Conservation (phyloP, 164 flowering plant genomes). For the Vitis rupestris region DNA sequence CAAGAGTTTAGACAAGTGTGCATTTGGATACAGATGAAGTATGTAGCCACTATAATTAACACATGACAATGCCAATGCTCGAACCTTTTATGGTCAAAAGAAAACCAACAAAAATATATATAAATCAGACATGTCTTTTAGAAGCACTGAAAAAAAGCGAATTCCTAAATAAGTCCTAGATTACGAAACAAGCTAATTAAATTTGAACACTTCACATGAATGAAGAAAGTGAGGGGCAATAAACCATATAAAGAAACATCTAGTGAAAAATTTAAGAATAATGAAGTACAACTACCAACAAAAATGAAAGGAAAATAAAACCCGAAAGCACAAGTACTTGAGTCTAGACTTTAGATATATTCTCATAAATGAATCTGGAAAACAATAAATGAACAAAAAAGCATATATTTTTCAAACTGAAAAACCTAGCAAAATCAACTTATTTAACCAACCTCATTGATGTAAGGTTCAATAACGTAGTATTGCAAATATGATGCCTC, state of each 20-base stretch:
- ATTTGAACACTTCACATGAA: too few relatives aligned
- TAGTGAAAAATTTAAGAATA: too few relatives aligned
- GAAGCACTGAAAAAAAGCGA: too few relatives aligned
- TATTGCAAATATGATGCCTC: slow-evolving; percentile 78
- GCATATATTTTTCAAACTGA: not conserved
- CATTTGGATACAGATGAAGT: slow-evolving; percentile 77
- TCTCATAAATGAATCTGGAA: not conserved
- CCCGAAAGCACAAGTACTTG: too few relatives aligned
- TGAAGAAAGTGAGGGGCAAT: too few relatives aligned
- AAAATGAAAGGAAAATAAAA: too few relatives aligned
- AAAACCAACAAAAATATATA: not conserved
- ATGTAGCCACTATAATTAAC: slow-evolving; percentile 74
- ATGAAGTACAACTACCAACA: too few relatives aligned
- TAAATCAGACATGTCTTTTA: too few relatives aligned
- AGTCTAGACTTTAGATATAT: not conserved
- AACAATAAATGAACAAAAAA: not conserved
- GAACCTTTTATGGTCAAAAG: slow-evolving; percentile 38
- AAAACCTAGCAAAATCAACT: not conserved
- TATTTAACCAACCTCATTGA: slow-evolving; percentile 53
- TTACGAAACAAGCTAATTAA: too few relatives aligned
- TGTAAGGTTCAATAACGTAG: slow-evolving; percentile 66
- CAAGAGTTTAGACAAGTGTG: slow-evolving; percentile 53
- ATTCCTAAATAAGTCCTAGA: too few relatives aligned
- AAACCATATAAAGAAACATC: too few relatives aligned
- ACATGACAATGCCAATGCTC: slow-evolving; percentile 53